These are phyloP conservation scores for Chaetomium strumarium DNA, from an alignment of 2,329 filamentous ascomycete species.

Conservation along the genomic window DNA sequence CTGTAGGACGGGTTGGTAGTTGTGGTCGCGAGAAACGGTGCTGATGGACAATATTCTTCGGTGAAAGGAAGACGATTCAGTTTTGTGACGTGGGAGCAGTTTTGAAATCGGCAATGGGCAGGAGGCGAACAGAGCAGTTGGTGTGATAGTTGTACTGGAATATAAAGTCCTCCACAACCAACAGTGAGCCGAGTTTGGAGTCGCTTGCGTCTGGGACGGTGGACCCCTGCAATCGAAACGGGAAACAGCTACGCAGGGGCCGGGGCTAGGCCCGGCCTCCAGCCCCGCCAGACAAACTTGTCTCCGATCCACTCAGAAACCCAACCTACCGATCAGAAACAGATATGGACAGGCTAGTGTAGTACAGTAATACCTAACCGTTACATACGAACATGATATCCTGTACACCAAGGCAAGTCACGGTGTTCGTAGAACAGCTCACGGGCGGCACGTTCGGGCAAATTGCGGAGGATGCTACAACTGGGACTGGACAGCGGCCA, in stretches of 20 bases:
- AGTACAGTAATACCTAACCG: too few relatives aligned
- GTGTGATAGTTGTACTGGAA: not conserved
- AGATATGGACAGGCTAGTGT: too few relatives aligned
- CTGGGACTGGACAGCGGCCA: too few relatives aligned
- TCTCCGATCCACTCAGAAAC: not conserved
- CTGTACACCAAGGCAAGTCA: too few relatives aligned
- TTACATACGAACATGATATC: too few relatives aligned
- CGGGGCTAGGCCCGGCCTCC: not conserved
- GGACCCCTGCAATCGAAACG: not conserved
- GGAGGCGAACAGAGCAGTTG: not conserved
- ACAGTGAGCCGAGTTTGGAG: not conserved
- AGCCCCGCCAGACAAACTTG: not conserved
- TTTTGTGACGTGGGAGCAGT: not conserved
- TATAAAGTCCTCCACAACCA: not conserved
- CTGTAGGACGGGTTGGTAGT: too few relatives aligned
- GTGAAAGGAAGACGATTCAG: not conserved
- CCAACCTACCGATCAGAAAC: too few relatives aligned
- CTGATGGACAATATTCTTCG: not conserved
- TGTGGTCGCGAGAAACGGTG: not conserved
- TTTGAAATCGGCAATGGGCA: not conserved
- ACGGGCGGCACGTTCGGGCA: too few relatives aligned
- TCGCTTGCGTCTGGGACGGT: not conserved
- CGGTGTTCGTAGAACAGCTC: too few relatives aligned
- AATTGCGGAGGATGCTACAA: too few relatives aligned
- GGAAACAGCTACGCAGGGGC: not conserved